These are phyloP conservation scores for Oxytropis ochrocephala DNA, from an alignment of 306 rosid species.

Conservation along the genomic window DNA sequence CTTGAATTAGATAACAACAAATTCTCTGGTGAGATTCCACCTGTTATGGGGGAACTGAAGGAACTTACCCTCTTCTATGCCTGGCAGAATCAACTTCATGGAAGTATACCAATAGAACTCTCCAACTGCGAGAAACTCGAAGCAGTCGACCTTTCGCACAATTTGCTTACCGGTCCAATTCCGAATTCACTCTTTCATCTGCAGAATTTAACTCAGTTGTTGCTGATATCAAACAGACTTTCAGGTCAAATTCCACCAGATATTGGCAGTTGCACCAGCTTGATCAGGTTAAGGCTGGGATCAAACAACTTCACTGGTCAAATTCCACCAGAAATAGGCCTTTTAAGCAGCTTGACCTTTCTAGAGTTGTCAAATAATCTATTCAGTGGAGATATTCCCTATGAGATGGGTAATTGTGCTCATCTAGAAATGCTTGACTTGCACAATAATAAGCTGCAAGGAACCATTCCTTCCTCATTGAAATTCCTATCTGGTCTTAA, in stretches of 20 bases:
- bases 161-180: constrained; percentile 61
- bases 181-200: constrained; percentile 75
- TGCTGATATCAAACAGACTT: constrained; percentile 74
- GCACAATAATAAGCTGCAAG: constrained; percentile 68
- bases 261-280: constrained; percentile 66
- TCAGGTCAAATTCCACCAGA: constrained; percentile 72
- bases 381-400: constrained; percentile 57
- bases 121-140: constrained; percentile 76
- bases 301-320: constrained; percentile 73
- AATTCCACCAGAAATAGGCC: constrained; percentile 71
- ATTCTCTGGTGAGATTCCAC: constrained; percentile 72
- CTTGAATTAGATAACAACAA: constrained; percentile 89
- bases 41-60: constrained; percentile 60
- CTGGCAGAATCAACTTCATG: constrained; percentile 81
- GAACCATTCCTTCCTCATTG: constrained; percentile 65
- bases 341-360: constrained; percentile 55
- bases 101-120: constrained; percentile 71
- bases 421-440: constrained; percentile 86
- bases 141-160: constrained; percentile 88
- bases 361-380: constrained; percentile 74
- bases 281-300: constrained; percentile 75
- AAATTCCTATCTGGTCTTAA: constrained; percentile 52
- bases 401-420: constrained; percentile 70
- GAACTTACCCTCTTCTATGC: constrained; percentile 79
- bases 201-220: constrained; percentile 65